Conservation (phyloP, 2,329 filamentous ascomycete species). For the Colletotrichum eremochloae region DNA sequence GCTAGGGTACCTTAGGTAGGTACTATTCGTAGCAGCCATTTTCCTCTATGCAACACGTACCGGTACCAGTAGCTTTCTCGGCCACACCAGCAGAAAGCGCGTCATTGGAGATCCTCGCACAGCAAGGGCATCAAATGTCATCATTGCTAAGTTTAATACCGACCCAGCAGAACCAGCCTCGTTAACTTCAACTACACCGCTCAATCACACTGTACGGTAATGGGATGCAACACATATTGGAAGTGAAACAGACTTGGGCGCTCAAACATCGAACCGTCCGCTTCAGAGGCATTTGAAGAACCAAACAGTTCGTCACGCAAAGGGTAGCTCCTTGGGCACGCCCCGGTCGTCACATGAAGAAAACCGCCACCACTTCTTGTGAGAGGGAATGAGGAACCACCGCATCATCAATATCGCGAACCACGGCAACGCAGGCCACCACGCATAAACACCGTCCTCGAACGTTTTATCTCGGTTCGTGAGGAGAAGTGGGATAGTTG, state of each 20-base stretch:
- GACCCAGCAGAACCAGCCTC: not conserved
- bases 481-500: conserved; percentile 43
- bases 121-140: not conserved
- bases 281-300: not conserved
- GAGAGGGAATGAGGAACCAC: conserved; percentile 51
- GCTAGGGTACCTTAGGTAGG: too few relatives aligned
- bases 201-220: too few relatives aligned
- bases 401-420: conserved; percentile 47
- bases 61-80: not conserved
- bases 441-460: conserved; percentile 44
- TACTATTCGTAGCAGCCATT: not conserved
- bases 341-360: conserved; percentile 49
- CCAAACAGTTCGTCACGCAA: conserved; percentile 46
- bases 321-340: conserved; percentile 52
- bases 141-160: not conserved
- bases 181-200: not conserved
- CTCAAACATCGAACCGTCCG: not conserved
- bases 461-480: conserved; percentile 47
- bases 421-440: conserved; percentile 49
- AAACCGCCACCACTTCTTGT: conserved; percentile 55
- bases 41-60: too few relatives aligned
- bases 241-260: not conserved
- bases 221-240: not conserved
- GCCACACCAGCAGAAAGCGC: conserved; percentile 2
- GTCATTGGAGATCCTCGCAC: not conserved